Percentiles rank a stretch among this genome's conserved stretches.
Conservation (phyloP, 2,329 filamentous ascomycete species). For the Fusarium falciforme region DNA sequence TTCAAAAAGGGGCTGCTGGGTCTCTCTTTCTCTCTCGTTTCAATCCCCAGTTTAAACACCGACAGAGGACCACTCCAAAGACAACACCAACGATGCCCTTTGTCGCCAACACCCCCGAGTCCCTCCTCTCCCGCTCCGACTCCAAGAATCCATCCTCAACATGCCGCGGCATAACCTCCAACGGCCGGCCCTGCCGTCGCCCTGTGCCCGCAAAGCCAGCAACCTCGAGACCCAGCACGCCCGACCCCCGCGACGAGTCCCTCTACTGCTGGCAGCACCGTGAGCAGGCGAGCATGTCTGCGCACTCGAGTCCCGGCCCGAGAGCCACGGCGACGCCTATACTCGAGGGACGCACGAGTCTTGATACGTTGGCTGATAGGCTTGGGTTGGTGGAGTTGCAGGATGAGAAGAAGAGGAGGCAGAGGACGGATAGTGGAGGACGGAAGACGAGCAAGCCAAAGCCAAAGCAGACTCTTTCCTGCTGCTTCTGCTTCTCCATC, state of each 20-base stretch:
- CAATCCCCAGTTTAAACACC: neutral
- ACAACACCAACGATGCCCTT: conserved; percentile 50
- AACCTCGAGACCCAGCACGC: conserved; percentile 39
- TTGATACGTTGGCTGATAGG: conserved; percentile 87
- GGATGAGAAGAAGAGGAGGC: conserved; percentile 47
- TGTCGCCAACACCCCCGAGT: conserved; percentile 77
- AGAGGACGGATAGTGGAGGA: conserved; percentile 41
- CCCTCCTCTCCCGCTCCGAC: conserved; percentile 80
- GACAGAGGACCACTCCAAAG: neutral
- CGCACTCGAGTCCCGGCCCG: conserved; percentile 59
- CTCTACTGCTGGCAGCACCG: conserved; percentile 97
- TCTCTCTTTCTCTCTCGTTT: neutral
- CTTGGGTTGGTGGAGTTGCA: conserved; percentile 80
- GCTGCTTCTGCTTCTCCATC: conserved; percentile 66
- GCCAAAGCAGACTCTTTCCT: conserved; percentile 47
- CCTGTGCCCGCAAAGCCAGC: conserved; percentile 61
- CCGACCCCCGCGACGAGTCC: conserved; percentile 66
- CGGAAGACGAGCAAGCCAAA: conserved; percentile 25
- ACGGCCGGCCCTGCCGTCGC: conserved; percentile 85
- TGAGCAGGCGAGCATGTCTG: conserved; percentile 75
- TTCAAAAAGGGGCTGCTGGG: neutral
- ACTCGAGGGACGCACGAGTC: conserved; percentile 75
- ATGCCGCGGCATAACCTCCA: conserved; percentile 87
- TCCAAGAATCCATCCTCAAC: conserved; percentile 86
- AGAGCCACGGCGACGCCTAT: conserved; percentile 61